Evolutionary conservation across 1,139 yeast species (phyloP).

Genomic region (Zygoascus meyerae): DNA sequence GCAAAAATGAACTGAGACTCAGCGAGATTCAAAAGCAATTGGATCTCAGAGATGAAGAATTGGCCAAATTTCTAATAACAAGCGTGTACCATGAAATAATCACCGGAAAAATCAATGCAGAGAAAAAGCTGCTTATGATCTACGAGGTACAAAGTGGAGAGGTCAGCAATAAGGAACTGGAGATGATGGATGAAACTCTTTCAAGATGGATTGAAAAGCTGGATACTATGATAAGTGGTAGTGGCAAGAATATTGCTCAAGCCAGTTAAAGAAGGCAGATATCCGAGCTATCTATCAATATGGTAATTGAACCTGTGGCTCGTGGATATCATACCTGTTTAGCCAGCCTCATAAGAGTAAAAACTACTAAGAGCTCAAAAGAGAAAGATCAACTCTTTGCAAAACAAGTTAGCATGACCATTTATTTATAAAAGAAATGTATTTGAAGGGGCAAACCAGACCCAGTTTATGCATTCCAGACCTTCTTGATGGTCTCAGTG

Average conservation of each 20-base stretch:
- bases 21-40: constrained; percentile 13
- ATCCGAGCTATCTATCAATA: too few species aligned
- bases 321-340: too few species aligned
- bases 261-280: too few species aligned
- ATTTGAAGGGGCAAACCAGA: not conserved
- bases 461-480: constrained; percentile 37
- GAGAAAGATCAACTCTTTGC: too few species aligned
- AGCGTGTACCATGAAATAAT: constrained; percentile 25
- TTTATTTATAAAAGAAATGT: too few species aligned
- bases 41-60: constrained; percentile 14
- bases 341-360: too few species aligned
- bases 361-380: too few species aligned
- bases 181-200: constrained; percentile 15
- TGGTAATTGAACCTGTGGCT: too few species aligned
- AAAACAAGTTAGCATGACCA: too few species aligned
- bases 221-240: not conserved
- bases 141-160: constrained; percentile 21
- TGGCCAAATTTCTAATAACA: constrained; percentile 24
- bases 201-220: constrained; percentile 11
- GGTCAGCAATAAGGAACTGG: constrained; percentile 17
- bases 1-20: constrained; percentile 14
- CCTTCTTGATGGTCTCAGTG: constrained; percentile 36
- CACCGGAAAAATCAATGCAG: constrained; percentile 25
- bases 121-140: constrained; percentile 19
- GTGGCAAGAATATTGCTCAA: not conserved